phyloP scores from a whole-genome alignment of 306 rosid species.

The Trifolium repens region DNA sequence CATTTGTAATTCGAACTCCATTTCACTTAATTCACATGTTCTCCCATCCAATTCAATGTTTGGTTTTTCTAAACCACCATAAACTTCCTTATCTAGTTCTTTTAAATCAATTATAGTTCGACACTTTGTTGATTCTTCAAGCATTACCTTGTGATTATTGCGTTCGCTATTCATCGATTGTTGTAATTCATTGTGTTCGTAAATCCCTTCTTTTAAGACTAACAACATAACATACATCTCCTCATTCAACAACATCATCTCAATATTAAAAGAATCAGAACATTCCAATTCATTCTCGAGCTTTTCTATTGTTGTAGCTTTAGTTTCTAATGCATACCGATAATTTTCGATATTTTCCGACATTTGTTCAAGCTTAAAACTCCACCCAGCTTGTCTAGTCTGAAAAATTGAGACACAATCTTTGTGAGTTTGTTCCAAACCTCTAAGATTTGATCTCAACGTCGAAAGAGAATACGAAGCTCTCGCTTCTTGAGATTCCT shows the following conservation, averaged over 20 bases:
- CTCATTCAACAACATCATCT: slow-evolving; percentile 69
- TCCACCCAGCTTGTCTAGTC: slow-evolving; percentile 68
- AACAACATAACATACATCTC: slow-evolving; percentile 65
- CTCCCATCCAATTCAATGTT: slow-evolving; percentile 54
- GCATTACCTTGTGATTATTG: neutral
- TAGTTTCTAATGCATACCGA: slow-evolving; percentile 47
- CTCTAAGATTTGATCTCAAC: slow-evolving; percentile 63
- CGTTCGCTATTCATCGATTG: neutral
- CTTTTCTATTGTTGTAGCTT: slow-evolving; percentile 49
- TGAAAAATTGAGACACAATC: slow-evolving; percentile 54
- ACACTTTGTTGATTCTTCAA: slow-evolving; percentile 4
- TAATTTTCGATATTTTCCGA: slow-evolving; percentile 48
- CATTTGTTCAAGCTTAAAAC: slow-evolving; percentile 48
- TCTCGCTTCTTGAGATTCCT: slow-evolving; percentile 68
- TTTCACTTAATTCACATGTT: slow-evolving; percentile 58
- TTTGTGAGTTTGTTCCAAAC: slow-evolving; percentile 60
- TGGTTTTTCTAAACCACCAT: slow-evolving; percentile 50
- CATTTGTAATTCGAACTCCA: slow-evolving; percentile 64
- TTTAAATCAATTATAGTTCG: neutral
- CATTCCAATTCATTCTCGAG: slow-evolving; percentile 63
- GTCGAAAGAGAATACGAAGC: slow-evolving; percentile 64
- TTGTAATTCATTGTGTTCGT: slow-evolving; percentile 33
- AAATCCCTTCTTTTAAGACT: slow-evolving; percentile 64
- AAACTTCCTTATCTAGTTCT: slow-evolving; percentile 46
- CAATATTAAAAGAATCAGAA: slow-evolving; percentile 47